These are phyloP conservation scores for Apiotrichum montevideense DNA, from an alignment of 1,284 basidiomycete genomes.

Conservation along the genomic window DNA sequence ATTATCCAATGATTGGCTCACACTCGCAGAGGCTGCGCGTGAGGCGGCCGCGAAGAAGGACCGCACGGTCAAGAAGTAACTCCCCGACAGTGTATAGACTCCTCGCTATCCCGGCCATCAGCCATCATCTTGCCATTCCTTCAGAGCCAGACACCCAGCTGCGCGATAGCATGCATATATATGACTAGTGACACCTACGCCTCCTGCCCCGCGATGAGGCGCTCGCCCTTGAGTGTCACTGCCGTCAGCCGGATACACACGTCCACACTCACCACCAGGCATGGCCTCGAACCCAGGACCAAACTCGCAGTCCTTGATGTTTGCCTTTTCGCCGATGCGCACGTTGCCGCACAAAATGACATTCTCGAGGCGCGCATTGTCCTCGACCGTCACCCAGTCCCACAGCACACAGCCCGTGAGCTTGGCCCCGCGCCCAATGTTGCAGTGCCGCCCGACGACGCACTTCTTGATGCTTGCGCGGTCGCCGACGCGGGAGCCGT, in stretches of 20 bases:
- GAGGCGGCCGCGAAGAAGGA: conserved; percentile 43
- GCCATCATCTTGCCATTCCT: too few species aligned
- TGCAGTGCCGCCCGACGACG: conserved; percentile 79
- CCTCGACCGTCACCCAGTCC: conserved; percentile 76
- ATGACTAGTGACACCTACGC: conserved; percentile 17
- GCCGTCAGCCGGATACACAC: neutral
- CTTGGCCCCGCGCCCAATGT: conserved; percentile 79
- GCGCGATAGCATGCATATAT: conserved; percentile 11
- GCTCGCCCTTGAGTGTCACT: conserved; percentile 60
- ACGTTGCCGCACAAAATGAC: conserved; percentile 79
- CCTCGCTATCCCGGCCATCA: too few species aligned
- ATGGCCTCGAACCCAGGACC: conserved; percentile 80
- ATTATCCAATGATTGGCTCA: neutral
- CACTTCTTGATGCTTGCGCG: conserved; percentile 79
- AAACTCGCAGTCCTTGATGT: conserved; percentile 72
- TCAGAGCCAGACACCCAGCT: neutral
- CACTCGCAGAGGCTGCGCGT: conserved; percentile 33
- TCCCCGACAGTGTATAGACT: too few species aligned
- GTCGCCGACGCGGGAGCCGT: conserved; percentile 75
- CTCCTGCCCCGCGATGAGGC: conserved; percentile 50
- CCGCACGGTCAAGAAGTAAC: conserved; percentile 2
- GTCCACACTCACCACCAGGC: conserved; percentile 54
- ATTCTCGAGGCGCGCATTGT: conserved; percentile 72
- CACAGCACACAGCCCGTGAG: conserved; percentile 81
- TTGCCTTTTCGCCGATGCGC: conserved; percentile 69